Base-by-base conservation (phyloP, 129 eudicot species). In the Flaveria robusta region DNA sequence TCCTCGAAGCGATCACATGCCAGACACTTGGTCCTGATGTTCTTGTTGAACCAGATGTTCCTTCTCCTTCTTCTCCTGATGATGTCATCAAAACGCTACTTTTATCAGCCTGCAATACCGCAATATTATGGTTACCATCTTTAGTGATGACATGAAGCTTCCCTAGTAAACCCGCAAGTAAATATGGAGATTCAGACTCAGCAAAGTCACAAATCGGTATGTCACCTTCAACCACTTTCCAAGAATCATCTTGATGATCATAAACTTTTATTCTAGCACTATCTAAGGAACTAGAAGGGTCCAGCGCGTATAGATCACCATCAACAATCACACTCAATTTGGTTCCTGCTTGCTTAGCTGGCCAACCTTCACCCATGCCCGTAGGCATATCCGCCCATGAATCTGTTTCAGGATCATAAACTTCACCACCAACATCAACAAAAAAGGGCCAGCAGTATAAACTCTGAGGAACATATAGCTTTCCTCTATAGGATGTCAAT, bases 331-430 rank as follows among this genome's bases (percentile, higher is more conserved):
- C 97, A 82, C 97, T 91, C 79, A 95, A 31, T 52, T 95, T 95
- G 6, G 99, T 92, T n/a, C 99, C 99, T 22, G 99, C 99, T 69
- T 95, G 99, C 78, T 87, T 89, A 37, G 99, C 99, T 8, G 99
- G 99, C 99, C 99, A 95, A 20, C 97, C 96, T 80, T 95, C 99
- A 34, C 99, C 99, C 99, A 95, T 95, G 20, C 99, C 99, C 14
- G 41, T 74, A 14, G 99, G 99, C 99, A 95, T 95, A 78, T 95
- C 99, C 29, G 70, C 82, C 99, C 99, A 95, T 7, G 85, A 78
- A 81, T 91, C 79, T 39, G 94, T 75, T 74, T 86, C 96, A 0
- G 99, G 97, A 76, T 95, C 99, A 50, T 87, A 95, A 66, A 95
- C 96, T 81, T 95, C 99, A 41, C 99, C 99, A 29, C 99, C 99